Evolutionary conservation across 805 yeast genomes (phyloP).

Genomic region (Spencermartinsiella europaea): DNA sequence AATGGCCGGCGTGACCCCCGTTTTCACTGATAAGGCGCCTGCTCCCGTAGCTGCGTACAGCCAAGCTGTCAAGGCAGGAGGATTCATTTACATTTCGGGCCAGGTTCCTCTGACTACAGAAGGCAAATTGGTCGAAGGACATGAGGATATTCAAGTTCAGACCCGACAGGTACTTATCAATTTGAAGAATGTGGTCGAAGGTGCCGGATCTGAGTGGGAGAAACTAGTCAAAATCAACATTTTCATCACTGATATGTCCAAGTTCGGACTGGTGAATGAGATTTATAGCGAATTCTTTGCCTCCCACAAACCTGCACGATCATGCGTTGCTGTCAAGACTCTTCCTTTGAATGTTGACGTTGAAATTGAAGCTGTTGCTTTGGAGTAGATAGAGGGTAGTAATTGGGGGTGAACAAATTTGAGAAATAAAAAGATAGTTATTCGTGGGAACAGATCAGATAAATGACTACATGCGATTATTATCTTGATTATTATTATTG

Average conservation of each 20-base stretch:
- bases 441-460: neutral
- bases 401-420: too few relatives aligned
- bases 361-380: conserved; percentile 91
- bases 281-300: conserved; percentile 56
- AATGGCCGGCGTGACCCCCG: conserved; percentile 1
- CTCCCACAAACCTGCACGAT: conserved; percentile 72
- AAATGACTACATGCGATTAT: neutral
- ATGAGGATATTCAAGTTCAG: conserved; percentile 51
- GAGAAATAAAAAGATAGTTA: neutral
- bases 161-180: conserved; percentile 38
- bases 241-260: conserved; percentile 84
- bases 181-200: conserved; percentile 62
- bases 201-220: conserved; percentile 77
- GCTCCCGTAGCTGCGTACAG: conserved; percentile 96
- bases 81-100: conserved; percentile 88
- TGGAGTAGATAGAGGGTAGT: conserved; percentile 38
- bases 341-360: conserved; percentile 83
- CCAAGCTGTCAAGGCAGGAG: conserved; percentile 90
- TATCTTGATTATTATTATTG: neutral
- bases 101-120: conserved; percentile 84
- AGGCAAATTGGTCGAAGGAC: conserved; percentile 71
- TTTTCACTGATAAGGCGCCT: conserved; percentile 53
- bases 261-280: conserved; percentile 78
- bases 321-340: conserved; percentile 91
- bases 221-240: conserved; percentile 84